phyloP scores from a whole-genome alignment of 192 early-diverging fungal genomes.

The Geosiphon pyriformis region DNA sequence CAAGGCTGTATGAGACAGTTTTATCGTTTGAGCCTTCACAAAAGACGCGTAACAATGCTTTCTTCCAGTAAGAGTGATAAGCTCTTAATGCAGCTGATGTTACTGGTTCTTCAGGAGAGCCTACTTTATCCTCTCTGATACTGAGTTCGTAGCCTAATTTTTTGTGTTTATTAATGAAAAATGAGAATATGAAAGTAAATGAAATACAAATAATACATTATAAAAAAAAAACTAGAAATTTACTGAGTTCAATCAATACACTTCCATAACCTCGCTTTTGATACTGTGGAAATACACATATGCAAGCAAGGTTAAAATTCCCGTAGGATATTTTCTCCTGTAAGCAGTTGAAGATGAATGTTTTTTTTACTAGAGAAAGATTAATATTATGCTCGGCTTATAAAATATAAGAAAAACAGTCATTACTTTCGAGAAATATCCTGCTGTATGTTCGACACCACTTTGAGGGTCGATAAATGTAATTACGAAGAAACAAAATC shows the following conservation, averaged over 20 bases:
- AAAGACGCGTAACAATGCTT: not conserved
- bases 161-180: not conserved
- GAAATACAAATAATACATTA: not conserved
- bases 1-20: not conserved
- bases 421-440: slow-evolving; percentile 92
- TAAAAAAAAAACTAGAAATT: slow-evolving; percentile 29
- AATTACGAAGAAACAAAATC: slow-evolving; percentile 92
- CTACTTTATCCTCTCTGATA: slow-evolving; percentile 15
- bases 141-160: slow-evolving; percentile 21
- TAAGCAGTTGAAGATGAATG: slow-evolving; percentile 4
- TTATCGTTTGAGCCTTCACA: not conserved
- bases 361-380: not conserved
- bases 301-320: slow-evolving; percentile 86
- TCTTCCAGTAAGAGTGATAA: slow-evolving; percentile 17
- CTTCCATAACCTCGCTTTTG: slow-evolving; percentile 83
- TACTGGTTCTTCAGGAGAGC: slow-evolving; percentile 17
- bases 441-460: slow-evolving; percentile 66
- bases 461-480: slow-evolving; percentile 46
- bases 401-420: not conserved
- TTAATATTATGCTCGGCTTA: not conserved
- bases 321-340: slow-evolving; percentile 83
- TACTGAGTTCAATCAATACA: slow-evolving; percentile 88
- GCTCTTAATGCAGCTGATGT: not conserved
- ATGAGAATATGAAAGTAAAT: not conserved
- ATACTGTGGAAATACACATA: slow-evolving; percentile 80